Evolutionary conservation across 2,329 filamentous ascomycete genomes (phyloP), one percentile per base, ranked within the genome.

Genomic region (Claviceps paspali): DNA sequence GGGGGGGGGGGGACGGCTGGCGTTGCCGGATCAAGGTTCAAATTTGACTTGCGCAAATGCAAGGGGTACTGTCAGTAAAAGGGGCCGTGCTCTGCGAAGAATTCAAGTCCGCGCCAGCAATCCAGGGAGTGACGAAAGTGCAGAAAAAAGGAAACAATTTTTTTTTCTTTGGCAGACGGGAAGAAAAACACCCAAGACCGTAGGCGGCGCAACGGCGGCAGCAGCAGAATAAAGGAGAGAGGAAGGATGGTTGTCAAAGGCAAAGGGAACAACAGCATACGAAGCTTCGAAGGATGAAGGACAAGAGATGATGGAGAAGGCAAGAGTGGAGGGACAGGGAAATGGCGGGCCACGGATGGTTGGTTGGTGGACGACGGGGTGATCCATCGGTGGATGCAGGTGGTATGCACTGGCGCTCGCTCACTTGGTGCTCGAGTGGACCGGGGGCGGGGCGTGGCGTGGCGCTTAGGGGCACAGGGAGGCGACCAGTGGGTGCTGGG

Each of bases 41-140:
- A 38, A 38, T 31, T 45, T 46, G 40, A 33, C 40, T 47, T 45
- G 45, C 40, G 44, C 44, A 29, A 38, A 19, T 17, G 34, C 29
- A 15, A 36, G 19, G 21, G 29, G 37, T 10, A 11, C 27, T 23
- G n/a, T 26, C 15, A 33, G 21, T 35, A 31, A n/a, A n/a, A 38
- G 31, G 40, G 39, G 36, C 33, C 28, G 37, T 36, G 24, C 26
- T 36, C 21, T 14, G 32, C 33, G n/a, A 30, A 30, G 21, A 19
- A n/a, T n/a, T n/a, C n/a, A 27, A 24, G 31, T 17, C 23, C 29
- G 36, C 24, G 29, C 33, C 27, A 14, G 24, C 36, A 27, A 26
- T 33, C 14, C 23, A 41, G 27, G 15, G 27, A 30, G 32, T 37
- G 22, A 14, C 33, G 31, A 24, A 24, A 35, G n/a, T 27, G 7